Evolutionary conservation across 2,329 filamentous ascomycete species (phyloP).

Genomic region (Cercospora sp.): DNA sequence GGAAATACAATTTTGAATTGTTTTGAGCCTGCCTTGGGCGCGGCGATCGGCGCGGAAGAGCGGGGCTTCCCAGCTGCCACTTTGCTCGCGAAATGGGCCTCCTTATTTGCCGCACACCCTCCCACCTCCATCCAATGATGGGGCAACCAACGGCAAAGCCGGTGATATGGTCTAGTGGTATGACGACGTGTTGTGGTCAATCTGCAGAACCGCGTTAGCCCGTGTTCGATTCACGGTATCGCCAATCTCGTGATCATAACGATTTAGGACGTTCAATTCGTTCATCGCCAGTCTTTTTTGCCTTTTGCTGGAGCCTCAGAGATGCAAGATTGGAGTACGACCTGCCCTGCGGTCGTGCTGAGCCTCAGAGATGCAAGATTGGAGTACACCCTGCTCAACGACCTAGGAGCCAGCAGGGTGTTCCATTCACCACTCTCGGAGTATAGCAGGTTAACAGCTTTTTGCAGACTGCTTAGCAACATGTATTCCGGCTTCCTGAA

Average conservation of each 20-base stretch:
- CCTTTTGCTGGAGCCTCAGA: not conserved
- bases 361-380: not conserved
- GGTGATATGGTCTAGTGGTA: constrained; percentile 6
- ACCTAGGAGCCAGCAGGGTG: not conserved
- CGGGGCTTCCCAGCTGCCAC: no score
- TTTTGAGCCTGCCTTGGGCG: no score
- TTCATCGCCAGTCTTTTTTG: not conserved
- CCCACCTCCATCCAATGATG: no score
- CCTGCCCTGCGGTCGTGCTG: not conserved
- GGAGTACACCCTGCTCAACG: not conserved
- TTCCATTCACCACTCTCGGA: not conserved
- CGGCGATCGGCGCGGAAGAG: no score
- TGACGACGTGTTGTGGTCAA: constrained; percentile 16
- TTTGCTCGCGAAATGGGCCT: no score
- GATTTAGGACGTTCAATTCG: not conserved
- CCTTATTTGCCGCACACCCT: no score
- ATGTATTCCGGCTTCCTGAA: not conserved
- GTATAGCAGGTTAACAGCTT: not conserved
- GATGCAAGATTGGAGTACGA: not conserved
- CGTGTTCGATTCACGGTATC: constrained; percentile 17
- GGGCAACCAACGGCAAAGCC: no score
- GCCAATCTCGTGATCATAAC: constrained; percentile 1
- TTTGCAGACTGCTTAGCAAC: not conserved
- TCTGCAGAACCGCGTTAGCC: constrained; percentile 10
- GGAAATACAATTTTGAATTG: no score